A percentile compares a stretch with the other conserved stretches of the same genome.
Evolutionary conservation across 306 rosid species (phyloP).

Genomic region (Lupinus albus): DNA sequence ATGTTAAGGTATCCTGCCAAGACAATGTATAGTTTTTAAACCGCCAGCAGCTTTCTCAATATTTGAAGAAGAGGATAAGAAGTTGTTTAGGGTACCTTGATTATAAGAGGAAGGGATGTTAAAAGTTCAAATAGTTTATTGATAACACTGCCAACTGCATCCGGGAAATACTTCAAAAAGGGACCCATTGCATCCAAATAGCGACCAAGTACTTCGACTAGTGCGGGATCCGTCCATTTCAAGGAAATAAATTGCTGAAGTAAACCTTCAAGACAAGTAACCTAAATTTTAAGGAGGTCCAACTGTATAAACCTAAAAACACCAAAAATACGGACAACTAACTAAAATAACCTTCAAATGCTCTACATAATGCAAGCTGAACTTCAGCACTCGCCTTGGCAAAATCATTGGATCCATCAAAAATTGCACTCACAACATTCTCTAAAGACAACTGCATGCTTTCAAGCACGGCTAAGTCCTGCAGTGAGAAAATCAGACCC

Average conservation of each 20-base stretch:
- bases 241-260: slow-evolving; percentile 84
- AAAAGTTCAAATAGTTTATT: slow-evolving; percentile 90
- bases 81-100: slow-evolving; percentile 58
- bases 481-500: slow-evolving; percentile 39
- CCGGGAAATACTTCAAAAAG: slow-evolving; percentile 81
- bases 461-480: slow-evolving; percentile 87
- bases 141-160: slow-evolving; percentile 89
- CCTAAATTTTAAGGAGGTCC: slow-evolving; percentile 27
- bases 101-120: slow-evolving; percentile 72
- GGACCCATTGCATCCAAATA: slow-evolving; percentile 92
- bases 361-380: slow-evolving; percentile 67
- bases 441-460: slow-evolving; percentile 89
- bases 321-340: slow-evolving; percentile 30
- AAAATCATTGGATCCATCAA: slow-evolving; percentile 73
- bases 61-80: slow-evolving; percentile 33
- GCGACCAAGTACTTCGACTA: slow-evolving; percentile 86
- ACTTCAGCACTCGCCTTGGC: slow-evolving; percentile 61
- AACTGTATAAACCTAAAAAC: slow-evolving; percentile 27
- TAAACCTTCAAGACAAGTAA: slow-evolving; percentile 63
- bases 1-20: slow-evolving; percentile 74
- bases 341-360: slow-evolving; percentile 73
- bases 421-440: slow-evolving; percentile 71
- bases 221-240: slow-evolving; percentile 87
- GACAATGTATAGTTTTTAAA: slow-evolving; percentile 41
- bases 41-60: slow-evolving; percentile 29